Evolutionary conservation across 1,284 basidiomycete genomes (phyloP), one percentile per base, ranked within the genome.

Genomic region (Inonotus hispidus): DNA sequence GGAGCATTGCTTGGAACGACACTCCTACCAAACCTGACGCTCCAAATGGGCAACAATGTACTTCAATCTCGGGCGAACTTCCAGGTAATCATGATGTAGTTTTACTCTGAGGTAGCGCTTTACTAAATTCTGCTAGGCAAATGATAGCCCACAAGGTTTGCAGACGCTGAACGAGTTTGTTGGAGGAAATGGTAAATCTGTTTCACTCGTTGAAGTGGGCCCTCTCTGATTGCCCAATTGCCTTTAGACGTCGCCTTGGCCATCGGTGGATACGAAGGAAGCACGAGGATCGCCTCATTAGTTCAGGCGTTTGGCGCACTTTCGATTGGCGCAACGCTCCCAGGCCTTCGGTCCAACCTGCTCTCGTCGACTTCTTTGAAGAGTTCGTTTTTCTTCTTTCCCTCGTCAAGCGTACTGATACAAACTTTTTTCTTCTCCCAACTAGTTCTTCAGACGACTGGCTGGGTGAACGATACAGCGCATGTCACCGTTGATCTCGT

Each of bases 141-240:
- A 90, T 69, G 74, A 75, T 35, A 85, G 75, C 59, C 81, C 83
- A 0, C 75, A 85, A 67, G 88, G 87, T 55, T 69, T 77, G 58
- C 77, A 87, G 66, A 90, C 87, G 1, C 75, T 92, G 41, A 81
- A 85, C 64, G 81, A 89, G 47, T 92, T 90, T 68, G 81, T 91
- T 49, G 81, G 82, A n/a, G 77, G 81, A 57, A 79, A 76, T 66
- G 81, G 76, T 80, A 68, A 63, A 63, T 61, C 41, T 2, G 23
- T 32, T 16, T 23, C 57, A 58, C 65, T 43, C 69, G 1, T 65
- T 67, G 47, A 66, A 49, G 64, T 62, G 37, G 50, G 41, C 37
- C 59, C 25, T 63, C 14, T n/a, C 27, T 49, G 49, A 55, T 38
- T 5, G 49, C 10, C 16, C 37, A 16, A 13, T 56, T 16, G 2